Conservation (phyloP, 169 alveolate species). For the Theileria luwenshuni region DNA sequence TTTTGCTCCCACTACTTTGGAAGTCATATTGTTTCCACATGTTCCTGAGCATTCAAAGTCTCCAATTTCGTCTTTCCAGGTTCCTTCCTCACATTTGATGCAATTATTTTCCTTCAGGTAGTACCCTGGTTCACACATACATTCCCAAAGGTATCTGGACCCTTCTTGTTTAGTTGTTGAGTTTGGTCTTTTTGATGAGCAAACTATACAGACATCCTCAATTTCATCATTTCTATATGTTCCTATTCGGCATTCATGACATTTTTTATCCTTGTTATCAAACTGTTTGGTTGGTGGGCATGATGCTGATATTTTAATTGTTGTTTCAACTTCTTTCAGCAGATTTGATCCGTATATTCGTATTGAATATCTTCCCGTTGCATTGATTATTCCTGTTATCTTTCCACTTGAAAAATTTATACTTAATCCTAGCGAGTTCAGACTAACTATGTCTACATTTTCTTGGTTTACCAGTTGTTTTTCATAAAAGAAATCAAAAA, state of each 20-base stretch:
- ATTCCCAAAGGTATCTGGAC: conserved; percentile 40
- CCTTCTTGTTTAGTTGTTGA: conserved; percentile 47
- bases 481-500: conserved; percentile 40
- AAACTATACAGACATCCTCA: conserved; percentile 30
- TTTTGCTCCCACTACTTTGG: conserved; percentile 5
- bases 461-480: neutral
- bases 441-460: neutral
- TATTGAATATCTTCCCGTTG: conserved; percentile 25
- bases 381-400: conserved; percentile 33
- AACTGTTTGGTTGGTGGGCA: conserved; percentile 62
- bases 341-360: conserved; percentile 42
- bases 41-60: conserved; percentile 49
- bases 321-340: conserved; percentile 15
- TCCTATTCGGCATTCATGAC: conserved; percentile 71
- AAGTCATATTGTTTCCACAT: conserved; percentile 46
- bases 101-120: conserved; percentile 60
- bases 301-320: conserved; percentile 19
- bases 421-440: conserved; percentile 13
- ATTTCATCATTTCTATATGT: conserved; percentile 59
- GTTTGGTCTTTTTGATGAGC: conserved; percentile 16
- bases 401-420: conserved; percentile 37
- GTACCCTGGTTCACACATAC: conserved; percentile 78
- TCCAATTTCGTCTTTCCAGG: conserved; percentile 62
- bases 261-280: neutral
- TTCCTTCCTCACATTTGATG: conserved; percentile 69